Evolutionary conservation across 371 early-diverging fungal genomes (phyloP), one percentile per base, ranked within the genome.

Genomic region (Parasitella parasitica): DNA sequence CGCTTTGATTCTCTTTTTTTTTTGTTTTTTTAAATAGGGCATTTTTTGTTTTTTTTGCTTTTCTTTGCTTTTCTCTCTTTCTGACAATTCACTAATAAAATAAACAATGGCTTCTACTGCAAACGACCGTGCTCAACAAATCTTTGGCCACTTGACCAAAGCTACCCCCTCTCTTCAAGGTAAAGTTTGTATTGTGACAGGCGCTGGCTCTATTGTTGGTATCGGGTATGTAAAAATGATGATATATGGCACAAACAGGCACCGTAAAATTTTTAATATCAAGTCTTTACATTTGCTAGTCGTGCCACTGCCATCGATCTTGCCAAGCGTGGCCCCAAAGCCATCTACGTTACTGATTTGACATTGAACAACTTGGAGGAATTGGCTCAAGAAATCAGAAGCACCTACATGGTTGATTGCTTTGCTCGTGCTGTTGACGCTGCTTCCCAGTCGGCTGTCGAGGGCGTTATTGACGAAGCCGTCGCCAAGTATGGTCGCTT

Each of bases 181-280:
- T 57, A 77, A 79, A 43, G 74, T 83, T 2, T 83, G 83, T 66
- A 81, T 83, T 54, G 72, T 83, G 37, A 83, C 83, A 15, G 83
- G 83, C 16, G 83, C 83, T 15, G 77, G 80, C 13, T 83, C 83
- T 8, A 15, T 73, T 15, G 54, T 67, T 18, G 83, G 83, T 48
- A 83, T 83, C 57, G 83, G 83, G 83, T 81, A 79, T 49, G 6
- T 53, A 1, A 43, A 36, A 2, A 57, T 32, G 5, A 15, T 26
- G 8, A 12, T 28, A 24, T 26, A 0, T 6, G 28, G 15, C 6
- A 24, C 27, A 6, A 41, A n/a, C n/a, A n/a, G n/a, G n/a, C n/a
- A n/a, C n/a, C 2, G 1, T 16, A 30, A 39, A 30, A 41, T 11
- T 22, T 8, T n/a, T 18, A 18, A 32, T 15, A 53, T 20, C 4